Evolutionary conservation across 331 rosid genomes (phyloP).

Genomic region (Phaseolus coccineus): DNA sequence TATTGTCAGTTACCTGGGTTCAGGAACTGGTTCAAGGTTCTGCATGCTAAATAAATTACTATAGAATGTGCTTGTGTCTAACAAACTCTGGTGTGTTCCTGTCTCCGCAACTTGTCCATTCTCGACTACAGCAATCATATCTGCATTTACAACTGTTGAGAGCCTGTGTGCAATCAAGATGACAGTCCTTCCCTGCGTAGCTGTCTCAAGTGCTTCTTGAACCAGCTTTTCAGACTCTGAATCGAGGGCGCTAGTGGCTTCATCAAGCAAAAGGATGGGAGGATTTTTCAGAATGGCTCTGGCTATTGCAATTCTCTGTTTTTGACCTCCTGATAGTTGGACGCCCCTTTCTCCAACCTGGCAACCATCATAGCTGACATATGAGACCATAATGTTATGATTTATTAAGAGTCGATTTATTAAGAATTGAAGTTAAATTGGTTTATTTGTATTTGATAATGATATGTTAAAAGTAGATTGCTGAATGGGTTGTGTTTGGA

Average conservation of each 20-base stretch:
- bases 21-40: constrained; percentile 64
- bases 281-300: constrained; percentile 91
- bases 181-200: constrained; percentile 82
- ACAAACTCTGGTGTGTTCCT: constrained; percentile 80
- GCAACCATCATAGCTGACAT: constrained; percentile 1
- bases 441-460: neutral
- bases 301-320: constrained; percentile 91
- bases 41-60: constrained; percentile 69
- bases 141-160: constrained; percentile 84
- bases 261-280: constrained; percentile 84
- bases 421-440: neutral
- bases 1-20: constrained; percentile 55
- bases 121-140: constrained; percentile 76
- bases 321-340: constrained; percentile 94
- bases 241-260: constrained; percentile 96
- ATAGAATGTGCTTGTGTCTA: constrained; percentile 71
- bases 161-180: constrained; percentile 85
- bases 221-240: constrained; percentile 83
- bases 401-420: neutral
- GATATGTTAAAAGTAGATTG: neutral
- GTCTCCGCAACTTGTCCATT: constrained; percentile 72
- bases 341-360: constrained; percentile 91
- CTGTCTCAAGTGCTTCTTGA: constrained; percentile 88
- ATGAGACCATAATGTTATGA: constrained; percentile 11
- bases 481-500: neutral